Evolutionary conservation across 2,329 filamentous ascomycete species (phyloP), one percentile per base, ranked within the genome.

Genomic region (Trichoderma breve): DNA sequence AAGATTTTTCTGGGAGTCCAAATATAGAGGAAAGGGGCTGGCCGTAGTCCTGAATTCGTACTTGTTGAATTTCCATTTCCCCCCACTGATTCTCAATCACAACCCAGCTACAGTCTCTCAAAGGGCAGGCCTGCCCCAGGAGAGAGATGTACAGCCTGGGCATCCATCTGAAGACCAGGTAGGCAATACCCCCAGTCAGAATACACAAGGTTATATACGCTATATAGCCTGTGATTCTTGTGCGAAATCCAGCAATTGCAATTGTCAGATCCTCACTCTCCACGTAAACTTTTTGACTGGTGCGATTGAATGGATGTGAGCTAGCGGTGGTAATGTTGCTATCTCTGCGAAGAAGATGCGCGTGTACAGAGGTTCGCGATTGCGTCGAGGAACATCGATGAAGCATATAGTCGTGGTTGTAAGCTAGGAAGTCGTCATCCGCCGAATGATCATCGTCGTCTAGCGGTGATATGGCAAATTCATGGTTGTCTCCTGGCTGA

Each of bases 81-180:
- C 93, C 92, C 95, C 96, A 98, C 86, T 98, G 94, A 78, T 99
- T 98, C 87, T 98, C 96, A 74, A 98, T 89, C 32, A 97, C 95
- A 57, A 97, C 91, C 96, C 97, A 99, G 73, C 93, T 87, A 77
- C 93, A 96, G 70, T 92, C 89, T 69, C 87, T 86, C 34, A 99
- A 84, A 3, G 93, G 85, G 18, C 88, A 89, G 6, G 90, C 83
- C 68, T 84, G 87, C 32, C 96, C 96, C 53, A 93, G 85, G 55
- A 98, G 80, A 63, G 87, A 87, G 64, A 98, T 91, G 76, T 93
- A 90, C 93, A 93, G 97, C 72, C 90, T 88, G 6, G 96, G 97
- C 68, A 98, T 81, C 96, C 96, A 99, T 74, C 94, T 89, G 71
- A 98, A 88, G 6, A 98, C 77, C 15, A 99, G 88, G 83, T 93